Evolutionary conservation across 148 eudicot species (phyloP).

Genomic region (Bassia scoparia): DNA sequence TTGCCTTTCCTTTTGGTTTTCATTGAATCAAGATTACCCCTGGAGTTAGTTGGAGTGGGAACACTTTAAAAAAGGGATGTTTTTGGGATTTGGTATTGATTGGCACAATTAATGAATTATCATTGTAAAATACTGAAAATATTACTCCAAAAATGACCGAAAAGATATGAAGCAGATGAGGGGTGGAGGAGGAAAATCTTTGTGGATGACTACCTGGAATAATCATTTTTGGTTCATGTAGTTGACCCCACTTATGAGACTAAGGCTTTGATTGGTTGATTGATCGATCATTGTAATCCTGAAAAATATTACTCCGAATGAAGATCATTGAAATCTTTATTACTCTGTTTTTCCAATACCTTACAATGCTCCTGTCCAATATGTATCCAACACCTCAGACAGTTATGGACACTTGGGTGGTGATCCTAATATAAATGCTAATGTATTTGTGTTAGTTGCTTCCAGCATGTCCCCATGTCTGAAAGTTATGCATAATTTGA

Average conservation of each 20-base stretch:
- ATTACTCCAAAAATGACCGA: too few relatives aligned
- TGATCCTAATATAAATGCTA: not conserved
- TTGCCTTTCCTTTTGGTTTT: not conserved
- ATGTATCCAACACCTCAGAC: not conserved
- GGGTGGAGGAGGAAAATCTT: too few relatives aligned
- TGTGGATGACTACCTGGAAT: too few relatives aligned
- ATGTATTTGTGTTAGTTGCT: not conserved
- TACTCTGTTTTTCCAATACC: not conserved
- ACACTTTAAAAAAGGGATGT: not conserved
- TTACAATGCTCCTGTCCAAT: not conserved
- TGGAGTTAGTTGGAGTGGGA: not conserved
- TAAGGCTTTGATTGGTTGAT: too few relatives aligned
- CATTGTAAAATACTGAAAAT: too few relatives aligned
- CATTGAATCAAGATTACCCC: not conserved
- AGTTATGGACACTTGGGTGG: not conserved
- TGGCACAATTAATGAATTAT: not conserved
- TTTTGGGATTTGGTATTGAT: not conserved
- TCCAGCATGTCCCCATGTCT: not conserved
- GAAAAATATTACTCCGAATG: not conserved
- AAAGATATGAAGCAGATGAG: too few relatives aligned
- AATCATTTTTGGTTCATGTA: too few relatives aligned
- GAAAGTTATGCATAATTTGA: not conserved
- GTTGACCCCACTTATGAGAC: too few relatives aligned
- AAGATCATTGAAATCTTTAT: not conserved
- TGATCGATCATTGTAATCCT: too few relatives aligned